These are phyloP conservation scores for Neurospora sp. DNA, from an alignment of 495 filamentous ascomycete species.

Conservation along the genomic window DNA sequence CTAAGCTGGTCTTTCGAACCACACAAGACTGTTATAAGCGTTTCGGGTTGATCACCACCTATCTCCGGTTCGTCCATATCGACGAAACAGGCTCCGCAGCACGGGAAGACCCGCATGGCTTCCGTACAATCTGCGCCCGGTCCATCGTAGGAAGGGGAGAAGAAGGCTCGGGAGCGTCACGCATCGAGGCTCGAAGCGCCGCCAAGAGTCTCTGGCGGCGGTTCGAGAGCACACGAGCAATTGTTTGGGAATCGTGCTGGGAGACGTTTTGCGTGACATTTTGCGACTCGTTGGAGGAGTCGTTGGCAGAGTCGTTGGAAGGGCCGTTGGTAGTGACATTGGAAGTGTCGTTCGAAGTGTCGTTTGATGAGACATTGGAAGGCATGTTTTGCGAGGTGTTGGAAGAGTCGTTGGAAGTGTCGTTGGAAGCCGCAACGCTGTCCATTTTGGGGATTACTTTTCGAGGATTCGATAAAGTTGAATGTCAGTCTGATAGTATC, in stretches of 20 bases:
- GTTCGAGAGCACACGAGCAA: background rate
- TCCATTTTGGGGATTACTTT: background rate
- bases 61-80: background rate
- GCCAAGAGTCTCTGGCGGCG: background rate
- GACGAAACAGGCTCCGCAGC: background rate
- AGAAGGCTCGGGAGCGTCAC: background rate
- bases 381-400: too few species aligned
- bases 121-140: background rate
- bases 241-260: background rate
- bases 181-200: background rate
- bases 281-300: background rate
- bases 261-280: background rate
- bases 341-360: background rate
- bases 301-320: background rate
- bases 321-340: background rate
- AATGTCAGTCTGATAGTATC: background rate
- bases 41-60: background rate
- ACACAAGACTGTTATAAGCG: background rate
- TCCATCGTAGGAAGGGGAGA: background rate
- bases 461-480: background rate
- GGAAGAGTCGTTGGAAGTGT: background rate
- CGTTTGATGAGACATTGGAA: background rate
- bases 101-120: background rate
- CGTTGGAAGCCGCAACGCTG: background rate
- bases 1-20: background rate